Evolutionary conservation across 75 land plant genomes (phyloP).

Genomic region (Pseudotsuga menziesii): DNA sequence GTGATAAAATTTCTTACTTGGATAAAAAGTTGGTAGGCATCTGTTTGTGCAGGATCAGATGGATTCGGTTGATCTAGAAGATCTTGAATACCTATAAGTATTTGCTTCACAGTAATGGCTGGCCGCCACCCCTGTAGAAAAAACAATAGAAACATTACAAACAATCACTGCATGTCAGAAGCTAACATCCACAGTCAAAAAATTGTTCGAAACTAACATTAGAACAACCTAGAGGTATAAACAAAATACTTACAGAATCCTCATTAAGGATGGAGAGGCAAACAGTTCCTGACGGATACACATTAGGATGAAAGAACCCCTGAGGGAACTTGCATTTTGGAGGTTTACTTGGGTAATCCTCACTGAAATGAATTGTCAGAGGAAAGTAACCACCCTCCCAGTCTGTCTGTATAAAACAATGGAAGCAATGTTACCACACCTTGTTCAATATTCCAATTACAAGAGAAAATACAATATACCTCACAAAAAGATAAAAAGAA

Average conservation of each 20-base stretch:
- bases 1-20: slow-evolving; percentile 36
- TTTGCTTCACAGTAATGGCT: slow-evolving; percentile 96
- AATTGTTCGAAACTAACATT: not conserved
- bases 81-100: slow-evolving; percentile 93
- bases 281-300: slow-evolving; percentile 96
- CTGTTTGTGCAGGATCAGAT: slow-evolving; percentile 88
- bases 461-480: too few relatives aligned
- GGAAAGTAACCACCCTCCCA: slow-evolving; percentile 94
- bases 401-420: slow-evolving; percentile 65
- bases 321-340: slow-evolving; percentile 94
- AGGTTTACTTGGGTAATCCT: slow-evolving; percentile 99
- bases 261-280: slow-evolving; percentile 96
- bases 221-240: not conserved
- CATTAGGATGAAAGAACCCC: slow-evolving; percentile 97
- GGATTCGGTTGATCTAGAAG: slow-evolving; percentile 92
- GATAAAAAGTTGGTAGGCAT: slow-evolving; percentile 84
- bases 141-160: not conserved
- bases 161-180: not conserved
- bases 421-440: not conserved
- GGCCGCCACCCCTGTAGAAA: slow-evolving; percentile 89
- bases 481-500: too few relatives aligned
- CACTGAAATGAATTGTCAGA: slow-evolving; percentile 81
- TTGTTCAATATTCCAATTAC: too few relatives aligned
- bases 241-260: slow-evolving; percentile 62
- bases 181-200: not conserved